Evolutionary conservation across 768 basidiomycete species (phyloP).

Genomic region (Polyporus arcularius): DNA sequence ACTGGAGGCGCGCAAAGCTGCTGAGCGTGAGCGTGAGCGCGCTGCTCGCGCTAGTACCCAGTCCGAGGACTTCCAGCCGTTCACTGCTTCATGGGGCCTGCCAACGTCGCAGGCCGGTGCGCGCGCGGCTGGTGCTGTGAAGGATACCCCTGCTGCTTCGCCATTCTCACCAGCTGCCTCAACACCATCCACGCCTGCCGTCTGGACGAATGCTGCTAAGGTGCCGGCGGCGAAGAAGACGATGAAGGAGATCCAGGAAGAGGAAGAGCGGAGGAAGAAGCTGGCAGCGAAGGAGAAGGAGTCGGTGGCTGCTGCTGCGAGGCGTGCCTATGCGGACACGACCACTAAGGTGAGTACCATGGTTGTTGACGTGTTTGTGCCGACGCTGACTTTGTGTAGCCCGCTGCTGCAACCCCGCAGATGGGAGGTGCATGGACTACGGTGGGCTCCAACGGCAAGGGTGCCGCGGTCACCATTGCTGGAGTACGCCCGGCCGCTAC

Average conservation of each 20-base stretch:
- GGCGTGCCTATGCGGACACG: conserved; percentile 79
- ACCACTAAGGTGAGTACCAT: conserved; percentile 60
- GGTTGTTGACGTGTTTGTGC: neutral
- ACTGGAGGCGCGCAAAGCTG: conserved; percentile 72
- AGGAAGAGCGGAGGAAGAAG: conserved; percentile 89
- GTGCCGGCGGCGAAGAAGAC: conserved; percentile 73
- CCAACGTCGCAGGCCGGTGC: conserved; percentile 79
- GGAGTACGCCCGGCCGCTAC: conserved; percentile 30
- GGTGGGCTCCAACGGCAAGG: conserved; percentile 79
- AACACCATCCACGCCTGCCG: conserved; percentile 34
- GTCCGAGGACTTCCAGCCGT: conserved; percentile 60
- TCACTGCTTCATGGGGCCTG: conserved; percentile 81
- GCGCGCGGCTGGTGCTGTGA: conserved; percentile 40
- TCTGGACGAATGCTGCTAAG: conserved; percentile 73
- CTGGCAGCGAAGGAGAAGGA: conserved; percentile 54
- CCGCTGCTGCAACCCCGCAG: conserved; percentile 28
- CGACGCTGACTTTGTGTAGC: conserved; percentile 2
- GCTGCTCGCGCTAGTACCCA: conserved; percentile 44
- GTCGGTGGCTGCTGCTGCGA: conserved; percentile 52
- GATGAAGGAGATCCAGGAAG: conserved; percentile 99
- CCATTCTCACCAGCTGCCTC: conserved; percentile 31
- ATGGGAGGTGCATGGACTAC: conserved; percentile 77
- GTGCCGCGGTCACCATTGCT: conserved; percentile 34
- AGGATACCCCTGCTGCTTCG: conserved; percentile 42
- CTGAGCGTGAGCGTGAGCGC: conserved; percentile 72